Evolutionary conservation across 257 asterid genomes (phyloP), one percentile per base, ranked within the genome.

Genomic region (Striga asiatica): DNA sequence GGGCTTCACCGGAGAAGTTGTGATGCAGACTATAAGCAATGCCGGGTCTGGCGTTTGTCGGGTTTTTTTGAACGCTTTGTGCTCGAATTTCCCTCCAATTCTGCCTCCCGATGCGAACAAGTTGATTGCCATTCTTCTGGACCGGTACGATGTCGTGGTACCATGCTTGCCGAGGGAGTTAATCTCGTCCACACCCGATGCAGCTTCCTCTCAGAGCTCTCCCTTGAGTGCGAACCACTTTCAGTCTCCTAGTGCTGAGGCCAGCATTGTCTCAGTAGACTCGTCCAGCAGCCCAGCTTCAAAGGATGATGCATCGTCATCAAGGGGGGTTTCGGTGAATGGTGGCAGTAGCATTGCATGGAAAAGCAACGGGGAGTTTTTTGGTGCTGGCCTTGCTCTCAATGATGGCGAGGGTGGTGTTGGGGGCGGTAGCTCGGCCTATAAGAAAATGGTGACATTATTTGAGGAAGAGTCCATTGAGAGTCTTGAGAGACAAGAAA

Each of bases 381-480:
- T 74, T 60, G 67, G 71, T 50, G 57, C 76, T 32, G 71, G 35
- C 54, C 58, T 48, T 64, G 89, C 81, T 18, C 19, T 56, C 43
- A 66, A 24, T 65, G 88, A 75, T 22, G 74, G 75, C 8, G 80
- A 71, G 38, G 81, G 50, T 2, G 50, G 50, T 43, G 74, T 73
- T 14, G 79, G 68, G 31, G 39, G 57, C 10, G 64, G 68, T 21
- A 57, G 57, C 5, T 43, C 68, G n/a, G 62, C 64, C 31, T 63
- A 66, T 56, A 80, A 74, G 85, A 81, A 74, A 65, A 61, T 64
- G 17, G 63, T 73, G 56, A 63, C 72, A 13, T 43, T 80, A 43
- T 82, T 84, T 45, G 95, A 84, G 71, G 81, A 83, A 46, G 95
- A 88, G 75, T 62, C 88, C 1, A 28, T 84, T 50, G 93, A 84